These are phyloP conservation scores for Solioccasus polychromus DNA, from an alignment of 768 basidiomycete genomes.

Conservation along the genomic window DNA sequence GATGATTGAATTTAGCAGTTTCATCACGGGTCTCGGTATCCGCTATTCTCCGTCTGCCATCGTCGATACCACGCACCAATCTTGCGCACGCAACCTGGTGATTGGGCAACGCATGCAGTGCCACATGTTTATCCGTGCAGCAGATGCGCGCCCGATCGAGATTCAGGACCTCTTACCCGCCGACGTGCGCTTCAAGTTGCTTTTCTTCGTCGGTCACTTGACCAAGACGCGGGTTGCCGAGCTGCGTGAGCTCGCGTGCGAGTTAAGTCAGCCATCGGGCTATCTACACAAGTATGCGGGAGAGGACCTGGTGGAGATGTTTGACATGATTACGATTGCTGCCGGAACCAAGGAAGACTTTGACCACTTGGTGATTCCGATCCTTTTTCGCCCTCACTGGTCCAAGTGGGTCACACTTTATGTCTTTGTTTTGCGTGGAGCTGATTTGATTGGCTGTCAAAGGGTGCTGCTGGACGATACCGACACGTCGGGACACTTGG, in stretches of 20 bases:
- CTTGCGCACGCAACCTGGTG: slow-evolving; percentile 26
- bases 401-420: slow-evolving; percentile 30
- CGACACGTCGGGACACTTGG: slow-evolving; percentile 21
- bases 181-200: slow-evolving; percentile 35
- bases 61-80: slow-evolving; percentile 27
- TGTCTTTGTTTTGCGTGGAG: too few species aligned
- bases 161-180: slow-evolving; percentile 37
- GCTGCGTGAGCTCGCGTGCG: slow-evolving; percentile 24
- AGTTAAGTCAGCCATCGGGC: slow-evolving; percentile 18
- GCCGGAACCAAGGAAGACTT: slow-evolving; percentile 29
- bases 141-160: slow-evolving; percentile 34
- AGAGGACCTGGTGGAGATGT: slow-evolving; percentile 22
- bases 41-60: slow-evolving; percentile 37
- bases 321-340: slow-evolving; percentile 24
- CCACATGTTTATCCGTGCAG: slow-evolving; percentile 31
- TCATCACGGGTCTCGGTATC: slow-evolving; percentile 37
- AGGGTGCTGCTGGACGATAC: slow-evolving; percentile 34
- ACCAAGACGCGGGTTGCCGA: slow-evolving; percentile 16
- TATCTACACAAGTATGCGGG: slow-evolving; percentile 29
- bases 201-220: slow-evolving; percentile 31
- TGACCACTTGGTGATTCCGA: slow-evolving; percentile 32
- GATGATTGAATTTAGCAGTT: slow-evolving; percentile 35
- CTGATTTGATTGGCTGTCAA: background rate
- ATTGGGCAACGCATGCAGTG: slow-evolving; percentile 37
- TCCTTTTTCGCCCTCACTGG: slow-evolving; percentile 29